These are phyloP conservation scores for Phytopythium sindhum DNA, from an alignment of 352 stramenopile species.

Conservation along the genomic window DNA sequence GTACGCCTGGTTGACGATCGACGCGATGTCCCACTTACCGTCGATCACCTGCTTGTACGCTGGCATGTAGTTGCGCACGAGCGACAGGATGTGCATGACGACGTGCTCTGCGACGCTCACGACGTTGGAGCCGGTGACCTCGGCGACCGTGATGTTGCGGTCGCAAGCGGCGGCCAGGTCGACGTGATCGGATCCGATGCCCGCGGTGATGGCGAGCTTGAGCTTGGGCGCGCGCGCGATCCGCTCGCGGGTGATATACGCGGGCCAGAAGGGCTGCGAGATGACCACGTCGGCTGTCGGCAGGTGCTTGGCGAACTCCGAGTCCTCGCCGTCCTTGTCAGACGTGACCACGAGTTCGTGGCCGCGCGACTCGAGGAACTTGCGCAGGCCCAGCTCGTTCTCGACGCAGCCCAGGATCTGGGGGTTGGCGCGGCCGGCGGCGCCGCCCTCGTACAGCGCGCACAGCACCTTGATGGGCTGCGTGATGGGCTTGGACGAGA, in stretches of 20 bases:
- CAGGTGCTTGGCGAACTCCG: slow-evolving; percentile 35
- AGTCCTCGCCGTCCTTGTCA: slow-evolving; percentile 44
- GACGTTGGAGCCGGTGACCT: slow-evolving; percentile 42
- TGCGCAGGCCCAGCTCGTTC: slow-evolving; percentile 36
- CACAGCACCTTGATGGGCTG: slow-evolving; percentile 32
- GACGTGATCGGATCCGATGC: slow-evolving; percentile 43
- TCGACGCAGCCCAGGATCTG: slow-evolving; percentile 39
- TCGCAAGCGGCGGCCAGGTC: slow-evolving; percentile 38
- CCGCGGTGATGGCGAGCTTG: slow-evolving; percentile 38
- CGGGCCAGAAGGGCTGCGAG: slow-evolving; percentile 47
- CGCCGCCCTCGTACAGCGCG: slow-evolving; percentile 28
- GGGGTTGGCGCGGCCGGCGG: slow-evolving; percentile 20
- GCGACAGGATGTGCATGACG: slow-evolving; percentile 42
- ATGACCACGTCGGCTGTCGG: slow-evolving; percentile 41
- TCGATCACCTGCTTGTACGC: slow-evolving; percentile 37
- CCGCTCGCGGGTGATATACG: slow-evolving; percentile 41
- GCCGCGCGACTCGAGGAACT: slow-evolving; percentile 40
- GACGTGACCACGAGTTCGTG: slow-evolving; percentile 38
- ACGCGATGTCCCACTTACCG: slow-evolving; percentile 40
- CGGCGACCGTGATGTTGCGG: slow-evolving; percentile 35
- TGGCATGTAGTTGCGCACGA: slow-evolving; percentile 49
- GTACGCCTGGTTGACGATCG: slow-evolving; percentile 28
- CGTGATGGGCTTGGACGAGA: slow-evolving; percentile 21
- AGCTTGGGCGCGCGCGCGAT: slow-evolving; percentile 41
- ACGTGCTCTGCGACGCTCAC: slow-evolving; percentile 44